Evolutionary conservation across 192 early-diverging fungal species (phyloP), one percentile per base, ranked within the genome.

Genomic region (Funneliformis geosporum): DNA sequence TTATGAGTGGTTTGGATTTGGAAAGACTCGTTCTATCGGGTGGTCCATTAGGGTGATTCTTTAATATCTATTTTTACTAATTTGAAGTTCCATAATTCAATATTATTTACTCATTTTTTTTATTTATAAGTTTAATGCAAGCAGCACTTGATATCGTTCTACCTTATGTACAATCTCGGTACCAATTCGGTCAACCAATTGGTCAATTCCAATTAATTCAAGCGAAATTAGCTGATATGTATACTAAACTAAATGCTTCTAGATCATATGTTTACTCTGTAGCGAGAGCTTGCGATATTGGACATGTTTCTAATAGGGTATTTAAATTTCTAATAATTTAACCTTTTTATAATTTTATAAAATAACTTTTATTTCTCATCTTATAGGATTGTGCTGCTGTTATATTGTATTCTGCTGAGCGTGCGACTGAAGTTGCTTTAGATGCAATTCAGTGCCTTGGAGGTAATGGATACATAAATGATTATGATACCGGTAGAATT

Each of bases 151-250:
- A 98, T 80, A 84, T 92, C 23, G 88, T 92, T 9, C 82, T 95
- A 18, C 93, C 94, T 42, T 98, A 97, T 81, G 93, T 95, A 6
- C 94, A 96, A 76, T 87, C 92, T 67, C 91, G 97, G 14, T 88
- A 93, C 44, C 97, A 98, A 84, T 97, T 98, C 87, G 92, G 91
- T 72, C 80, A 88, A 40, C 90, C 90, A 23, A 92, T 98, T 81
- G 96, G 94, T 14, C 86, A 94, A 72, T 98, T 96, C 87, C 94
- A 97, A 87, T 86, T 97, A 60, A 85, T 98, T 60, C 96, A 98
- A 85, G 95, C 91, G n/a, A 98, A 97, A 83, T 84, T 98, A 71
- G 97, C 97, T 25, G 97, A 98, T 77, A 98, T 98, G 94, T 96
- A 97, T 88, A 96, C 95, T n/a, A 97, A 97, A 82, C 86, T 96